phyloP scores from a whole-genome alignment of 257 asterid genomes.

The Salvia miltiorrhiza region DNA sequence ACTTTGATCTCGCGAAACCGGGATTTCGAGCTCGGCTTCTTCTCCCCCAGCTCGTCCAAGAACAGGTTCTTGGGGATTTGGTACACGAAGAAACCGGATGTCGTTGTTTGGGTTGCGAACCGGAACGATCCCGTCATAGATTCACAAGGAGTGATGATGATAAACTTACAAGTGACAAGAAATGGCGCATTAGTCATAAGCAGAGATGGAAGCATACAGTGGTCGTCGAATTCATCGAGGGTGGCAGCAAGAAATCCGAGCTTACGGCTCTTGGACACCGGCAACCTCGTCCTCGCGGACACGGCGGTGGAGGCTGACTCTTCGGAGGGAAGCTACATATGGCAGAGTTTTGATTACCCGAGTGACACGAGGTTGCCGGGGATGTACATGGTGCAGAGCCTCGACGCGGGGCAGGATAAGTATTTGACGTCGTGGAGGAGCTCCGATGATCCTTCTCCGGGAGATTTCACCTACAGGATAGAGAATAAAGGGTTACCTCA shows the following conservation, averaged over 20 bases:
- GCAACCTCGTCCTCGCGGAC: slow-evolving; percentile 7
- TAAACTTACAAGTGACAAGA: neutral
- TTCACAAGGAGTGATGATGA: neutral
- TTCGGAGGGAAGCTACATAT: neutral
- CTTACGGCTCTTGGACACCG: slow-evolving; percentile 4
- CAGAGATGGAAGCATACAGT: neutral
- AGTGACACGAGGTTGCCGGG: slow-evolving; percentile 11
- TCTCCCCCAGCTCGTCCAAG: neutral
- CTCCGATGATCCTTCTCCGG: neutral
- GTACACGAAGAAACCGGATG: slow-evolving; percentile 1
- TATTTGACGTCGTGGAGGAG: slow-evolving; percentile 17
- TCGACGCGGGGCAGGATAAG: neutral
- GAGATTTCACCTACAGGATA: neutral
- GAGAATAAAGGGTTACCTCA: slow-evolving; percentile 1
- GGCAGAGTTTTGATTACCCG: slow-evolving; percentile 21
- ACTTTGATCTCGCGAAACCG: slow-evolving; percentile 2
- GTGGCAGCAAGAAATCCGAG: neutral
- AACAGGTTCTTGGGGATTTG: slow-evolving; percentile 6
- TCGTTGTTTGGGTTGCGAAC: slow-evolving; percentile 23
- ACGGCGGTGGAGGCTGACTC: no score
- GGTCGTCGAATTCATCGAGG: neutral
- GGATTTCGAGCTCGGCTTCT: slow-evolving; percentile 15
- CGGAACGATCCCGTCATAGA: neutral
- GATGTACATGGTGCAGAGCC: neutral
- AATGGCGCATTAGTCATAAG: neutral